A percentile compares a stretch with the other conserved stretches of the same genome.
These are phyloP conservation scores for Withania somnifera DNA, from an alignment of 305 asterid genomes.

Conservation along the genomic window DNA sequence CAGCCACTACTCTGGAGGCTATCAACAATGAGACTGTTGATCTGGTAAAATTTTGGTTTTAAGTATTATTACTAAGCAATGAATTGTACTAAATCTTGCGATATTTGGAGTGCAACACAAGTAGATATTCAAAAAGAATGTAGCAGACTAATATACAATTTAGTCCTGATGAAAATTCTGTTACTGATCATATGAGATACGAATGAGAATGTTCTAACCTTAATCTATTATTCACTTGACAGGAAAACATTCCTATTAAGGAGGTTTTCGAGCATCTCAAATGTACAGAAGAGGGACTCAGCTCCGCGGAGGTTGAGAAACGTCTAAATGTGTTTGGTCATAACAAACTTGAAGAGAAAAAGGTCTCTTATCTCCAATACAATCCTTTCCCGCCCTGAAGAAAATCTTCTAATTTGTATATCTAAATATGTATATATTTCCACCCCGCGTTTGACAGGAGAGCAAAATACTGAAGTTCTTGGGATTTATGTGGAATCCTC, in stretches of 20 bases:
- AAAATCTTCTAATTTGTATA: background rate
- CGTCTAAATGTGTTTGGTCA: conserved; percentile 21
- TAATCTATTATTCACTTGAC: background rate
- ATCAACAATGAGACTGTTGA: conserved; percentile 49
- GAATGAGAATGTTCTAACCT: background rate
- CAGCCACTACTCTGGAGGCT: conserved; percentile 37
- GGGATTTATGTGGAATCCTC: conserved; percentile 63
- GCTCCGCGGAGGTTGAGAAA: conserved; percentile 11
- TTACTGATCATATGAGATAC: background rate
- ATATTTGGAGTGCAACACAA: background rate
- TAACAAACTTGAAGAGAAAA: conserved; percentile 33
- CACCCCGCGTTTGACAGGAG: conserved; percentile 20
- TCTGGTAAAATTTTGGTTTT: conserved; percentile 26
- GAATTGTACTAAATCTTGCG: background rate
- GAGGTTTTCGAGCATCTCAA: conserved; percentile 26
- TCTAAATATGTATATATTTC: background rate
- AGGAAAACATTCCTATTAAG: conserved; percentile 31
- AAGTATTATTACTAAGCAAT: background rate
- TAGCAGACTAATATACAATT: background rate
- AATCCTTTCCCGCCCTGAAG: background rate
- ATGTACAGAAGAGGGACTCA: conserved; percentile 24
- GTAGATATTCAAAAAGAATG: background rate
- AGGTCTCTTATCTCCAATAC: conserved; percentile 4
- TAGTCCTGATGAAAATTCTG: background rate
- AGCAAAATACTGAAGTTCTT: conserved; percentile 45